Base-by-base conservation (phyloP, 345 rosid species). In the Erysimum cheiranthoides region DNA sequence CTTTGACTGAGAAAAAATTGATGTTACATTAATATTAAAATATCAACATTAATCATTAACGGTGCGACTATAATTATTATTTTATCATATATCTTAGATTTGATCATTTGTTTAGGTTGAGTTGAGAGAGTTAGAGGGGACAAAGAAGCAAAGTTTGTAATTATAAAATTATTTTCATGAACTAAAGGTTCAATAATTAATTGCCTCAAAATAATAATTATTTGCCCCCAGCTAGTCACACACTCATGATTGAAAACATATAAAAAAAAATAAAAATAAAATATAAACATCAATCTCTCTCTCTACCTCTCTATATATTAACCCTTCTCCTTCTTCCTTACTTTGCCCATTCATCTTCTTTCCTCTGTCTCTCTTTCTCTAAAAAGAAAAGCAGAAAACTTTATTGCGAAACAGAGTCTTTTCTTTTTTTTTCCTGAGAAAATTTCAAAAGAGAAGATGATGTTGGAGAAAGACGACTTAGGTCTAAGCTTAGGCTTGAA, bases 401-500 rank as follows among this genome's bases (percentile, higher is more conserved):
- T 73, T 52, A 43, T 51, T 61, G 32, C 39, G 27, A 58, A 71
- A 40, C 61, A 56, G 62, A 30, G 47, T 21, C 16, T 60, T 66
- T 56, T 12, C 32, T 50, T 67, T 63, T 53, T 43, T 59, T 45
- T 13, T 31, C 3, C 8, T 8, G 58, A 17, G 61, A 78, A 50
- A 54, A 27, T 12, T 21, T 5, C n/a, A n/a, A n/a, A 78, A 59
- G n/a, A 35, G 10, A 68, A 60, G 47, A 84, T 83, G 87, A 79
- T 83, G 90, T 68, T 77, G 63, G 97, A 80, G 73, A 88, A 89
- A 77, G 94, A 89, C 38, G 99, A 89, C 81, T 81, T 95, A 74
- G 96, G 99, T 53, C 75, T 95, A 79, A 87, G 93, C 72, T 81
- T 92, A 49, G 78, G 97, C 83, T 82, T 90, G 84, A 86, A 85